phyloP scores from a whole-genome alignment of 176 grass and related monocot species.

The Aegilops sharonensis region DNA sequence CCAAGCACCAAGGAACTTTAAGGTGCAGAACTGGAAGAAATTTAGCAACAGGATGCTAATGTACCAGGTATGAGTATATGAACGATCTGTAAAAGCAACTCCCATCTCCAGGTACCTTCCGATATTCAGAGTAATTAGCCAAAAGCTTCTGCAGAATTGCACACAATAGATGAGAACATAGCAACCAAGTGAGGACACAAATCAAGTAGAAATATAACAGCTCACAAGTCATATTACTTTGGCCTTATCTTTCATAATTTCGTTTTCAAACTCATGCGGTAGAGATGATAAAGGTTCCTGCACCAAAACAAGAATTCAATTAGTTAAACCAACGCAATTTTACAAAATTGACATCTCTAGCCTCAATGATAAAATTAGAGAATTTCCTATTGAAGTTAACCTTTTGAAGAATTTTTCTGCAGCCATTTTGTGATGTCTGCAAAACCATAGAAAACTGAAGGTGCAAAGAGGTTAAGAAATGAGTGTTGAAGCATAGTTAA shows the following conservation, averaged over 20 bases:
- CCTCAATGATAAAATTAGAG: background rate
- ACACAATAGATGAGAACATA: background rate
- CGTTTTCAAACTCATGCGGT: background rate
- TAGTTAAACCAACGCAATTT: background rate
- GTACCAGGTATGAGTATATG: background rate
- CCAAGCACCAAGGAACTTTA: background rate
- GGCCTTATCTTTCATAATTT: background rate
- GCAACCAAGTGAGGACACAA: background rate
- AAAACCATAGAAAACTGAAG: conserved; percentile 1
- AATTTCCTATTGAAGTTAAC: background rate
- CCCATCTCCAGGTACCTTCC: background rate
- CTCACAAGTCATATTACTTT: background rate
- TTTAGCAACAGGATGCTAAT: background rate
- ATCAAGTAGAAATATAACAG: background rate
- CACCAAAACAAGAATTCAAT: background rate
- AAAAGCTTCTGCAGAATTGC: background rate
- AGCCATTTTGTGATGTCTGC: background rate
- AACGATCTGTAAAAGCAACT: background rate
- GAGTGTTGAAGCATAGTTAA: background rate
- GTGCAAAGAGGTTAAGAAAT: background rate
- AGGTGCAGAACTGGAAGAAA: background rate
- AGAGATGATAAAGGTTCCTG: background rate
- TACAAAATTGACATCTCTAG: background rate
- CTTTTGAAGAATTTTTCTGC: background rate
- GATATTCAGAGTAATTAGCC: conserved; percentile 2